These are phyloP conservation scores for Mrakiaceae sp. DNA, from an alignment of 1,284 basidiomycete species.

Conservation along the genomic window DNA sequence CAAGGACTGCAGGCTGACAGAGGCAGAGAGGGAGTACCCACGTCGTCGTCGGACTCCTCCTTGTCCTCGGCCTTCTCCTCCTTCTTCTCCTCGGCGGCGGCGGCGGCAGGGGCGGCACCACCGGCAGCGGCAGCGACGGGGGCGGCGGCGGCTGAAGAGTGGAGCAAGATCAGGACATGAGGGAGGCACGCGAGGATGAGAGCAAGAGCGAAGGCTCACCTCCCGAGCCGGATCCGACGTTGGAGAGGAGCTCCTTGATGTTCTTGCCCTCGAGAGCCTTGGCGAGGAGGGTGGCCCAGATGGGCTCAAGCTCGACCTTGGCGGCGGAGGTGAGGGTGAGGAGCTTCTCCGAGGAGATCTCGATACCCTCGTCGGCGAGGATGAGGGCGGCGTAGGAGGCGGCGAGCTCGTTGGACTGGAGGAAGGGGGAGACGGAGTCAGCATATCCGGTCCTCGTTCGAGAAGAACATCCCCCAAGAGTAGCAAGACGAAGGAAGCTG, in stretches of 20 bases:
- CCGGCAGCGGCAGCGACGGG: constrained; percentile 52
- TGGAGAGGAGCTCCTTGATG: constrained; percentile 86
- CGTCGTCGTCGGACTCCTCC: constrained; percentile 70
- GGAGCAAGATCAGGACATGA: neutral
- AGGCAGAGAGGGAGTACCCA: constrained; percentile 40
- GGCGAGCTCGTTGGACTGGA: constrained; percentile 51
- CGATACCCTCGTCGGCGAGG: constrained; percentile 90
- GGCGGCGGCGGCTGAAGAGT: constrained; percentile 5
- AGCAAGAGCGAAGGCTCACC: constrained; percentile 6
- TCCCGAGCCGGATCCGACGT: constrained; percentile 74
- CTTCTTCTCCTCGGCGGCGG: constrained; percentile 59
- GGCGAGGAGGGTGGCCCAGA: constrained; percentile 93
- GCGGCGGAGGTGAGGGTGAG: constrained; percentile 85
- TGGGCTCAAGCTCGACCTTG: constrained; percentile 89
- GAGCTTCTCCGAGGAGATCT: constrained; percentile 95
- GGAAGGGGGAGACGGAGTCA: neutral
- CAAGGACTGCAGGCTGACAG: neutral
- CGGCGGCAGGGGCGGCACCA: constrained; percentile 42
- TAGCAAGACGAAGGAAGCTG: constrained; percentile 28
- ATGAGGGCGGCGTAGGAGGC: constrained; percentile 87
- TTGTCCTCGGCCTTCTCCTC: constrained; percentile 53
- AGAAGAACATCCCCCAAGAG: too few relatives aligned
- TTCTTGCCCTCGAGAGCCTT: constrained; percentile 98
- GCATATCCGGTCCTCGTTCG: too few relatives aligned
- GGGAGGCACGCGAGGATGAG: neutral